These are phyloP conservation scores for Sequoiadendron giganteum DNA, from an alignment of 75 land plant species.

Conservation along the genomic window DNA sequence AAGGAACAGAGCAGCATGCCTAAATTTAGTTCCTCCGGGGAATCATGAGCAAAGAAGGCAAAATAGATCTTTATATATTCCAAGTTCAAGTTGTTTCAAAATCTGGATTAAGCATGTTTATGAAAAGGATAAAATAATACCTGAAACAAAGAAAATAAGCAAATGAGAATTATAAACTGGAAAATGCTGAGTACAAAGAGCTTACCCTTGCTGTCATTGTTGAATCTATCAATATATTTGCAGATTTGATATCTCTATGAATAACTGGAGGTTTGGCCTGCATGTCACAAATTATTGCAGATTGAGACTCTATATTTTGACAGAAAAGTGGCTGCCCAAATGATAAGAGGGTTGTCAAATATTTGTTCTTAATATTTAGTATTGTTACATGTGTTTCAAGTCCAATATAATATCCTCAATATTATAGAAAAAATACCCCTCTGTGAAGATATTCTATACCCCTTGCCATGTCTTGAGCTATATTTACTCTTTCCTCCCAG, in stretches of 20 bases:
- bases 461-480: conserved; percentile 25
- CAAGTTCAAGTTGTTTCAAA: not conserved
- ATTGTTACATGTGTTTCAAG: not conserved
- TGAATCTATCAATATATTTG: conserved; percentile 71
- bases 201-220: conserved; percentile 85
- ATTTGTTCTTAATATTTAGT: not conserved
- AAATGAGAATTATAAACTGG: not conserved
- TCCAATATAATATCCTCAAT: not conserved
- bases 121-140: not conserved
- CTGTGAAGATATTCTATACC: conserved; percentile 39
- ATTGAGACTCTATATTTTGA: not conserved
- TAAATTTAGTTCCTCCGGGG: not conserved
- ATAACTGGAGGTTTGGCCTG: conserved; percentile 84
- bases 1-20: not conserved
- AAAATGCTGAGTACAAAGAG: not conserved
- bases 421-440: conserved; percentile 20
- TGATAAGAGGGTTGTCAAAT: not conserved
- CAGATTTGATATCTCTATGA: conserved; percentile 84
- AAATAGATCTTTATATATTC: not conserved
- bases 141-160: not conserved
- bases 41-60: not conserved
- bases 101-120: not conserved
- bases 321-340: not conserved
- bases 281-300: not conserved
- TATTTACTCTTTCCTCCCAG: conserved; percentile 22